These are phyloP conservation scores for Casuarina equisetifolia DNA, from an alignment of 306 rosid genomes.

Conservation along the genomic window DNA sequence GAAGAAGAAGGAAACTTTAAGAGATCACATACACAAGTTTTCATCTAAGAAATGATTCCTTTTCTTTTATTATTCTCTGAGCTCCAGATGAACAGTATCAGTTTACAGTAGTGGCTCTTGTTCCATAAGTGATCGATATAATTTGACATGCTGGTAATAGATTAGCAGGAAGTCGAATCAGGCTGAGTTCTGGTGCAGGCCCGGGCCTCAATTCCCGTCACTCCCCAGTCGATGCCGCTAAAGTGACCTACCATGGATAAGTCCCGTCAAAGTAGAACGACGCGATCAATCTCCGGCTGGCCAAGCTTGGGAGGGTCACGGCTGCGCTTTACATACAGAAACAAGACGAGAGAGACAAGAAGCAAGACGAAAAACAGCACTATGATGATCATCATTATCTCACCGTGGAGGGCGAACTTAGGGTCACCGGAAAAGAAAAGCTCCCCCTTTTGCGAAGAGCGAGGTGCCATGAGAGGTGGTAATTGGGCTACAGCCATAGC, in stretches of 20 bases:
- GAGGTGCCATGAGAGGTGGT: slow-evolving; percentile 34
- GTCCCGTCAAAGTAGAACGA: not conserved
- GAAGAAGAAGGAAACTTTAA: too few species aligned
- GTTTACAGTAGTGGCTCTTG: too few species aligned
- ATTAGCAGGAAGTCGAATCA: too few species aligned
- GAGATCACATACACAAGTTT: too few species aligned
- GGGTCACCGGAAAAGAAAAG: slow-evolving; percentile 31
- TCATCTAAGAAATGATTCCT: too few species aligned
- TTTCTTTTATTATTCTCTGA: too few species aligned
- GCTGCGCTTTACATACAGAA: slow-evolving; percentile 21
- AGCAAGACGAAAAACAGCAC: slow-evolving; percentile 34
- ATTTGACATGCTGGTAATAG: too few species aligned
- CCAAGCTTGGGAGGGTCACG: slow-evolving; percentile 3
- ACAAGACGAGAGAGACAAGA: slow-evolving; percentile 16
- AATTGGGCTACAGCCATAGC: slow-evolving; percentile 26
- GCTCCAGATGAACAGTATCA: too few species aligned
- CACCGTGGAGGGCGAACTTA: slow-evolving; percentile 39
- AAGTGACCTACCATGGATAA: not conserved
- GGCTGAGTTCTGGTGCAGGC: too few species aligned
- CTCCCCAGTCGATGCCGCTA: not conserved
- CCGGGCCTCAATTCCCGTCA: too few species aligned
- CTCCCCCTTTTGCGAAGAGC: slow-evolving; percentile 5
- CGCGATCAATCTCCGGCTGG: not conserved
- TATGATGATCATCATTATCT: slow-evolving; percentile 40
- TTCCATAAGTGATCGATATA: too few species aligned